phyloP scores from a whole-genome alignment of 768 basidiomycete species.

The Trametes cubensis region DNA sequence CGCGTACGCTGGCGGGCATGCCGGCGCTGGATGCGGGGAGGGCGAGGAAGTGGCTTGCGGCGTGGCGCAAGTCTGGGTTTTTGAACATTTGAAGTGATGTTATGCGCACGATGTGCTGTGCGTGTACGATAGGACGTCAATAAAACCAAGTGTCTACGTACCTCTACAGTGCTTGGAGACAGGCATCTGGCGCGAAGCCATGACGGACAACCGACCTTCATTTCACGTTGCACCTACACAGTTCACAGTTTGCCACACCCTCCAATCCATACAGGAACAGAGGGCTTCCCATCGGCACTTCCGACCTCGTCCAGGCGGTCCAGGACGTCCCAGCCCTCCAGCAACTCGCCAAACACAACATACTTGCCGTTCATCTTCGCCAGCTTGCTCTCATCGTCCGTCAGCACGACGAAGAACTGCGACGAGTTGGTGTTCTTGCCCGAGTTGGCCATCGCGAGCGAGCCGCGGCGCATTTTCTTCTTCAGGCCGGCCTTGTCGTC shows the following conservation, averaged over 20 bases:
- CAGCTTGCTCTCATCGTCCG: slow-evolving; percentile 43
- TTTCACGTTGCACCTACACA: neutral
- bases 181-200: no score
- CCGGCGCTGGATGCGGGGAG: neutral
- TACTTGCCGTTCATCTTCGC: slow-evolving; percentile 54
- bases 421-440: slow-evolving; percentile 52
- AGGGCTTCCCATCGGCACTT: slow-evolving; percentile 39
- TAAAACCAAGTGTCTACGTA: no score
- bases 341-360: slow-evolving; percentile 46
- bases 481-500: slow-evolving; percentile 55
- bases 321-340: slow-evolving; percentile 38
- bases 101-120: neutral
- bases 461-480: slow-evolving; percentile 42
- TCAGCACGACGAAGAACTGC: slow-evolving; percentile 54
- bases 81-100: neutral
- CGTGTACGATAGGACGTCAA: neutral
- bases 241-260: slow-evolving; percentile 37
- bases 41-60: neutral
- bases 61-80: neutral
- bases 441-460: slow-evolving; percentile 56
- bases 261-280: slow-evolving; percentile 47
- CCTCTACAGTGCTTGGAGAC: no score
- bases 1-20: neutral
- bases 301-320: slow-evolving; percentile 38
- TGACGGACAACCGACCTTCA: no score